A percentile compares a stretch with the other conserved stretches of the same genome.
Evolutionary conservation across 306 rosid species (phyloP).

Genomic region (Acacia melanoxylon): DNA sequence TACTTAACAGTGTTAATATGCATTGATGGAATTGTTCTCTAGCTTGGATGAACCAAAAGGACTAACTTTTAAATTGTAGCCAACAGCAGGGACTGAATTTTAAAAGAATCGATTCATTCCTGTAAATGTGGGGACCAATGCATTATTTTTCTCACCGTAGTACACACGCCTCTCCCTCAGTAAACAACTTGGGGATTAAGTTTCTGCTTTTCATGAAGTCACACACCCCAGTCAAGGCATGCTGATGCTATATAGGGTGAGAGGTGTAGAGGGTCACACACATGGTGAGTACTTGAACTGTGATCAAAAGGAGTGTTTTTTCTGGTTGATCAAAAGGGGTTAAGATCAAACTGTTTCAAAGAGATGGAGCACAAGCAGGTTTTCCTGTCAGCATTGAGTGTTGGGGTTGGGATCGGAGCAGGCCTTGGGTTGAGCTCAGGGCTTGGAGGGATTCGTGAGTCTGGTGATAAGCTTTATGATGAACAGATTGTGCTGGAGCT

Average conservation of each 20-base stretch:
- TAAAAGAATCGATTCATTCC: no score
- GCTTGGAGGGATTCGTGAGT: slow-evolving; percentile 56
- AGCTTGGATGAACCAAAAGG: no score
- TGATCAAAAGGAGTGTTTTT: background rate
- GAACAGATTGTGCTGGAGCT: slow-evolving; percentile 79
- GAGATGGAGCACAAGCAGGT: slow-evolving; percentile 92
- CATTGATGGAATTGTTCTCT: no score
- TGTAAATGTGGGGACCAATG: background rate
- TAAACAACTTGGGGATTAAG: background rate
- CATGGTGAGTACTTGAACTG: background rate
- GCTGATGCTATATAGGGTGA: background rate
- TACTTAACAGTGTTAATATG: background rate
- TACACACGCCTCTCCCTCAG: background rate
- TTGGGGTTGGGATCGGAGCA: slow-evolving; percentile 93
- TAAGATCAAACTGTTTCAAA: background rate
- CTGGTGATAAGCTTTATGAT: slow-evolving; percentile 56
- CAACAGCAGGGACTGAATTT: no score
- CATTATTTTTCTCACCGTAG: background rate
- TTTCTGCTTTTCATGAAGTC: background rate
- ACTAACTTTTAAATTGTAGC: no score
- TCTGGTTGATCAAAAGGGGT: background rate
- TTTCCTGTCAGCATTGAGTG: slow-evolving; percentile 85
- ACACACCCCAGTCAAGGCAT: background rate
- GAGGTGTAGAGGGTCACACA: background rate
- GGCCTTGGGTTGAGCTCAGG: slow-evolving; percentile 87